Base-by-base conservation (phyloP, 164 flowering plant species). In the Chimonanthus praecox region DNA sequence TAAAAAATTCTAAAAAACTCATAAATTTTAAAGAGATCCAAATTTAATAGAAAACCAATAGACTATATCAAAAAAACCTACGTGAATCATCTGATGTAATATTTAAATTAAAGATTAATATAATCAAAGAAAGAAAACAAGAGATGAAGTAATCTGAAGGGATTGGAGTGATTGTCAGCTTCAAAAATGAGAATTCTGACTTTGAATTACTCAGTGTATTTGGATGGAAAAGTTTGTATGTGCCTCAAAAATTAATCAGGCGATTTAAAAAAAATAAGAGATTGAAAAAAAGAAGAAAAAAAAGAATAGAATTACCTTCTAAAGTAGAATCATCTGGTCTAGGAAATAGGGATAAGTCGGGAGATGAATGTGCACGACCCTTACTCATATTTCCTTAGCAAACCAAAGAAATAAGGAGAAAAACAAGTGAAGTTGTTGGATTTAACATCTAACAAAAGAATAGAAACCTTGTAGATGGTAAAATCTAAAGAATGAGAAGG, bases 291-390 rank as follows among this genome's bases (percentile, higher is more conserved):
- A 20, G 21, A 20, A 20, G 21, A 20, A n/a, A n/a, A n/a, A n/a
- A n/a, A n/a, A 20, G 21, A 20, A 20, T 20, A 3, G 0, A 48
- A 47, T 71, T 47, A 83, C 88, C 88, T 77, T 80, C 86, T 10
- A 85, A 74, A 71, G 71, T 49, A 4, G 51, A 46, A 73, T 77
- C 82, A 21, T 80, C 84, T 0, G 58, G 66, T 13, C 49, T 61
- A 0, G 78, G 15, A 9, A 75, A 48, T 62, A 75, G 60, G n/a
- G 20, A 67, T 9, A 83, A 54, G 5, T 81, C 87, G 5, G 85
- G 82, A 47, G 84, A 82, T 5, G 85, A 82, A 72, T 71, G 65
- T 9, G 82, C 72, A 9, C 63, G 44, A 43, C 20, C 2, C 47
- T 43, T 54, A 43, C 50, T 66, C 76, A 73, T 73, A 4, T 48